Base-by-base conservation (phyloP, 345 rosid genomes). In the Ailanthus altissimus region DNA sequence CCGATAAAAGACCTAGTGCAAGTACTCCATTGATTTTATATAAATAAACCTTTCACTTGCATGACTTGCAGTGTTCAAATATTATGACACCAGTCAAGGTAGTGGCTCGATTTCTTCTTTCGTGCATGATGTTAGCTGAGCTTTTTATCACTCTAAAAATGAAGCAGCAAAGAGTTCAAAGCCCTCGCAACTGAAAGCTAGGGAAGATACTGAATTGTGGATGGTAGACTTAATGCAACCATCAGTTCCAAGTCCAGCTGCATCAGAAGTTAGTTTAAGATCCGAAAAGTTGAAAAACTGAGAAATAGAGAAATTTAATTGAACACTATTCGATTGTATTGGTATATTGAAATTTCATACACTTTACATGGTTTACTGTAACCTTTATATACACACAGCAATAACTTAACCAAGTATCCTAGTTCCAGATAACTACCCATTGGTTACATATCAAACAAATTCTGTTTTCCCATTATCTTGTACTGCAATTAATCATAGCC, bases 171-270 rank as follows among this genome's bases (percentile, higher is more conserved):
- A 11, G 5, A 61, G 43, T 61, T 28, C 66, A 18, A 53, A 18
- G 60, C 25, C 25, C 1, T 2, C 0, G 25, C 60, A 56, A 16
- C 21, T 18, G 46, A 18, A 62, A 16, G 67, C 13, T 0, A 8
- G 45, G 40, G 57, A 64, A 18, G 40, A 47, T 59, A 10, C 59
- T 0, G 32, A 1, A 14, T 20, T n/a, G 26, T 56, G 60, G 60
- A 56, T n/a, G 60, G 25, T 56, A n/a, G 5, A 28, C 66, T 32
- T 26, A 12, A 51, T 43, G 47, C 67, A 68, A 47, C n/a, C 75
- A 0, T 71, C 71, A 9, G 63, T 75, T 73, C 72, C 79, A 23
- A 43, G 79, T 71, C 81, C 78, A 1, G 76, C 73, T 53, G 79
- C 88, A 28, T 53, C 72, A 4, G 75, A 42, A 45, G 65, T 25